Percentiles rank a stretch among this genome's conserved stretches.
Evolutionary conservation across 2,329 filamentous ascomycete species (phyloP).

Genomic region (Xylariomycetidae sp.): DNA sequence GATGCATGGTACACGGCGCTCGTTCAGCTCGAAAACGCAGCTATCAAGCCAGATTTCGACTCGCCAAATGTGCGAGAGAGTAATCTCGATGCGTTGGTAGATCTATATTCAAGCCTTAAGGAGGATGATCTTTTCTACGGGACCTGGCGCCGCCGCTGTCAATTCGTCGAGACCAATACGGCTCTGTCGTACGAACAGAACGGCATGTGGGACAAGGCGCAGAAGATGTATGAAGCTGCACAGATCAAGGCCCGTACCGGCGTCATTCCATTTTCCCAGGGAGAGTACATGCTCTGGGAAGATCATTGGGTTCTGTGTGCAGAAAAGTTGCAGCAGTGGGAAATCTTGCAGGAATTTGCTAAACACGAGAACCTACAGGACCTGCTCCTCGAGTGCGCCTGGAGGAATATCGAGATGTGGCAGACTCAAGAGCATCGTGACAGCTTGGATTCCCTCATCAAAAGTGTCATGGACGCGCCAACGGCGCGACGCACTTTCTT

Average conservation of each 20-base stretch:
- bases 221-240: constrained; percentile 91
- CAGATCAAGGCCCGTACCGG: constrained; percentile 96
- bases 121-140: constrained; percentile 98
- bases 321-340: constrained; percentile 98
- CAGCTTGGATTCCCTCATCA: constrained; percentile 87
- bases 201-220: constrained; percentile 98
- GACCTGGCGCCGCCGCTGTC: constrained; percentile 89
- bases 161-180: constrained; percentile 96
- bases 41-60: constrained; percentile 78
- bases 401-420: constrained; percentile 96
- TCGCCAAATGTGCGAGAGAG: constrained; percentile 84
- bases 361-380: constrained; percentile 99
- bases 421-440: constrained; percentile 80
- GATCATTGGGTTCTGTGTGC: constrained; percentile 98
- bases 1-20: constrained; percentile 97
- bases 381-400: constrained; percentile 88
- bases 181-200: constrained; percentile 97
- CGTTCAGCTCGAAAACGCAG: constrained; percentile 83
- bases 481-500: constrained; percentile 94
- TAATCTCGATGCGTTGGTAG: constrained; percentile 91
- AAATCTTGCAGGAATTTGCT: constrained; percentile 93
- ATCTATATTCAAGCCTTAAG: constrained; percentile 83
- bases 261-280: constrained; percentile 91
- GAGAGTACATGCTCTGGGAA: constrained; percentile 99
- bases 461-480: constrained; percentile 94